Evolutionary conservation across 306 rosid species (phyloP), one percentile per base, ranked within the genome.

Genomic region (Lathyrus tuberosus): DNA sequence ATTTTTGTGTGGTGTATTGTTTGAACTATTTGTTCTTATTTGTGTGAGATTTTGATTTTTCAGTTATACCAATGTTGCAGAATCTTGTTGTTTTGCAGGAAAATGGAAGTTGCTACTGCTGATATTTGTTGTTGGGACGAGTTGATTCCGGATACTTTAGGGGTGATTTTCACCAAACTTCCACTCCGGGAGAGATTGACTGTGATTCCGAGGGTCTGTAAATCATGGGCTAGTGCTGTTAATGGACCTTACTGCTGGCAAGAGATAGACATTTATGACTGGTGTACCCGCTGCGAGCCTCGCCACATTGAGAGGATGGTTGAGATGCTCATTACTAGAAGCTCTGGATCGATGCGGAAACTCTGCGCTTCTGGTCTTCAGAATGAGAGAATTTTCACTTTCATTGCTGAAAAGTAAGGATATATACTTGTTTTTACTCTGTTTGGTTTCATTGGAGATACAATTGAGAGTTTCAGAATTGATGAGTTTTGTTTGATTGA

Each of bases 241-340:
- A 54, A 37, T 8, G 97, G 95, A 49, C 97, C 99, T 58, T 89
- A 87, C 44, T 89, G 96, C 71, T 95, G 99, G 99, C 96, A 87
- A 69, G 95, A 91, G 87, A 87, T 95, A 16, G 91, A 95, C 76
- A 83, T 95, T 28, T 88, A 84, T 42, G 96, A 95, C 4, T 95
- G 95, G 96, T 87, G 97, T 73, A 81, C 62, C n/a, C 49, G 70
- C 11, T 79, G 83, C 77, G 82, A 72, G 58, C 83, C 92, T 4
- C 83, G 74, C 41, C 80, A 81, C 24, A 85, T 89, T 5, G 91
- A 91, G 54, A 78, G 80, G 28, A 79, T 95, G 91, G 83, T 95
- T 26, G 86, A 86, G 67, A 75, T 81, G 91, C 84, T 95, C 18
- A 74, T 95, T 15, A 70, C 75, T 1, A 86, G 91, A 78, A 95